phyloP scores from a whole-genome alignment of 2,329 filamentous ascomycete species.

The Ophiostoma pallidulum region DNA sequence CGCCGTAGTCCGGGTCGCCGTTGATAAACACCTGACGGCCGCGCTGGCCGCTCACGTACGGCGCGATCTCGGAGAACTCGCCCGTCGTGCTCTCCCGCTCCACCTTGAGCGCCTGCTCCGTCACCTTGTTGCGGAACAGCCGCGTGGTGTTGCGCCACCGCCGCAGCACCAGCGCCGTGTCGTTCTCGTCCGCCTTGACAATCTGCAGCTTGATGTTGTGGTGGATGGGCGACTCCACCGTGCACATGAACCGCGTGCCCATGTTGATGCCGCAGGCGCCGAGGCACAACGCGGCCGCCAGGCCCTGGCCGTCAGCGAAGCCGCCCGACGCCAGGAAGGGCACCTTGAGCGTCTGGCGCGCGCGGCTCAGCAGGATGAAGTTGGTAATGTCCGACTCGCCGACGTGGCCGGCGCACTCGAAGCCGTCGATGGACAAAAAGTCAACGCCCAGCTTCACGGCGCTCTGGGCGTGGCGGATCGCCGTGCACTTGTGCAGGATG shows the following conservation, averaged over 20 bases:
- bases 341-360: conserved; percentile 71
- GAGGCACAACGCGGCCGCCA: conserved; percentile 81
- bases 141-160: conserved; percentile 90
- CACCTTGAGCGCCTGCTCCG: conserved; percentile 67
- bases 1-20: conserved; percentile 82
- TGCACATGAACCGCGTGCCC: conserved; percentile 97
- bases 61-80: conserved; percentile 82
- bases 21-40: conserved; percentile 87
- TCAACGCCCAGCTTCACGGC: conserved; percentile 93
- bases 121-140: conserved; percentile 84
- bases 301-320: conserved; percentile 87
- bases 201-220: conserved; percentile 89
- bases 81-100: conserved; percentile 75
- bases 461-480: conserved; percentile 83
- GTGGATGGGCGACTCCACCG: conserved; percentile 86
- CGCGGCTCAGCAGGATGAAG: conserved; percentile 77
- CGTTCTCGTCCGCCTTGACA: conserved; percentile 76
- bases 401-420: conserved; percentile 89
- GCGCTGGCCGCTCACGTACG: conserved; percentile 80
- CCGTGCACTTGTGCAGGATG: conserved; percentile 95
- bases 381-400: conserved; percentile 83
- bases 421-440: conserved; percentile 93
- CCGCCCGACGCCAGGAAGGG: conserved; percentile 95
- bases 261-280: conserved; percentile 96
- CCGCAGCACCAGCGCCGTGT: conserved; percentile 79